Conservation (phyloP, 805 yeast genomes). For the Blastobotrys peoriensis region DNA sequence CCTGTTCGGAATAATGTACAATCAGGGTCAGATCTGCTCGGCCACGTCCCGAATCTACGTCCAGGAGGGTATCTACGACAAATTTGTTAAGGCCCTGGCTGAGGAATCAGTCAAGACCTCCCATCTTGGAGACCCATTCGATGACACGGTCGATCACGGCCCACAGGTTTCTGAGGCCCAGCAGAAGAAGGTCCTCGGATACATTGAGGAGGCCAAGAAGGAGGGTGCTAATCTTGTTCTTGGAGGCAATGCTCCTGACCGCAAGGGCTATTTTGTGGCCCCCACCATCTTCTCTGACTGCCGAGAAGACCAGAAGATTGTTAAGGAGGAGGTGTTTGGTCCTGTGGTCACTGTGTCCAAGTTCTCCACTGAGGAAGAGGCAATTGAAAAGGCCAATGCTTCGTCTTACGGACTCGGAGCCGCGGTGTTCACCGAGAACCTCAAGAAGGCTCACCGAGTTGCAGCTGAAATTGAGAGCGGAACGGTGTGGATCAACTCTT, state of each 20-base stretch:
- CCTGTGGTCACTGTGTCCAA: slow-evolving; percentile 84
- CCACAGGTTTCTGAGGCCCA: slow-evolving; percentile 85
- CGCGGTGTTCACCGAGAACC: slow-evolving; percentile 74
- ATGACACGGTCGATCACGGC: slow-evolving; percentile 74
- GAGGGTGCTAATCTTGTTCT: slow-evolving; percentile 81
- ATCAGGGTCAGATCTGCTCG: slow-evolving; percentile 94
- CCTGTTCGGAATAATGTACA: slow-evolving; percentile 78
- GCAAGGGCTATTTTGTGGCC: slow-evolving; percentile 40
- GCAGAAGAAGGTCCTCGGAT: slow-evolving; percentile 67
- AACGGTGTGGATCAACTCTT: slow-evolving; percentile 85
- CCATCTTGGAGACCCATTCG: slow-evolving; percentile 81
- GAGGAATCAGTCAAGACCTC: slow-evolving; percentile 41
- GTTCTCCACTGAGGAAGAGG: slow-evolving; percentile 80
- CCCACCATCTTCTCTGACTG: slow-evolving; percentile 89
- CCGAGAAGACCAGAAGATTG: slow-evolving; percentile 63
- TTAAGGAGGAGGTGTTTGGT: slow-evolving; percentile 89
- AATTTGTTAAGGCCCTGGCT: slow-evolving; percentile 57
- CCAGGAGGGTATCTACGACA: slow-evolving; percentile 78
- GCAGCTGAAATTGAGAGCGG: slow-evolving; percentile 76
- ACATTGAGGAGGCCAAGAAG: slow-evolving; percentile 66
- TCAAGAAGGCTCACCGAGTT: slow-evolving; percentile 70
- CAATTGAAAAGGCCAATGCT: slow-evolving; percentile 69
- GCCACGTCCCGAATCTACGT: slow-evolving; percentile 91
- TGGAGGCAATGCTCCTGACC: slow-evolving; percentile 60
- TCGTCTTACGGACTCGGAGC: slow-evolving; percentile 71